phyloP scores from a whole-genome alignment of 257 asterid genomes.

The Gardenia jasminoides region DNA sequence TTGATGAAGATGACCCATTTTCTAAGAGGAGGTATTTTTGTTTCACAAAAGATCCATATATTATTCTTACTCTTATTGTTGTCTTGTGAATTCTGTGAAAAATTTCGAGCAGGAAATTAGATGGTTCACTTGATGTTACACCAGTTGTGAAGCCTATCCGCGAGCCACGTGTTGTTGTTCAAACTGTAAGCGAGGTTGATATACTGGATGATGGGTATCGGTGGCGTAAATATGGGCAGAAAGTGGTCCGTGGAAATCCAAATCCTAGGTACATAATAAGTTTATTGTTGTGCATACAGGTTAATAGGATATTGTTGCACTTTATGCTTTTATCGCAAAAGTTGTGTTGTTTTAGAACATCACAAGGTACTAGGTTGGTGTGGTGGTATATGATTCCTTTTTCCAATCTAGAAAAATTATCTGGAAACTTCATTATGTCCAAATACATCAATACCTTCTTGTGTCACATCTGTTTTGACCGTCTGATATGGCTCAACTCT shows the following conservation, averaged over 20 bases:
- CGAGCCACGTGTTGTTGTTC: constrained; percentile 95
- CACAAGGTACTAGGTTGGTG: neutral
- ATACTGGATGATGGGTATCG: constrained; percentile 93
- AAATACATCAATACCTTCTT: neutral
- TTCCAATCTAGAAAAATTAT: neutral
- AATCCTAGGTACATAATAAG: constrained; percentile 71
- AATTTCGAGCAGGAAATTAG: constrained; percentile 66
- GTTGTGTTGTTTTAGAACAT: neutral
- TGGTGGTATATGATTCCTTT: neutral
- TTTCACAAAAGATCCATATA: constrained; percentile 7
- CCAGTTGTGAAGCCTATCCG: constrained; percentile 89
- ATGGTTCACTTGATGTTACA: constrained; percentile 62
- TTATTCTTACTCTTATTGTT: constrained; percentile 11
- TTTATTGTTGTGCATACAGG: neutral
- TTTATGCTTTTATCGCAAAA: neutral
- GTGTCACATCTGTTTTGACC: neutral
- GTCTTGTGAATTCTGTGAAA: constrained; percentile 8
- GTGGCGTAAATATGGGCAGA: constrained; percentile 99
- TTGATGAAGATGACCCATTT: constrained; percentile 71
- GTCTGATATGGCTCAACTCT: neutral
- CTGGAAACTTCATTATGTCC: neutral
- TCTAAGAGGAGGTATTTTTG: constrained; percentile 64
- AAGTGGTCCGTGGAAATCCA: constrained; percentile 96
- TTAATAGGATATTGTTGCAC: neutral
- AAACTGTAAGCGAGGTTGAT: constrained; percentile 96